These are phyloP conservation scores for Plenodomus lindquistii DNA, from an alignment of 2,329 filamentous ascomycete species.

Conservation along the genomic window DNA sequence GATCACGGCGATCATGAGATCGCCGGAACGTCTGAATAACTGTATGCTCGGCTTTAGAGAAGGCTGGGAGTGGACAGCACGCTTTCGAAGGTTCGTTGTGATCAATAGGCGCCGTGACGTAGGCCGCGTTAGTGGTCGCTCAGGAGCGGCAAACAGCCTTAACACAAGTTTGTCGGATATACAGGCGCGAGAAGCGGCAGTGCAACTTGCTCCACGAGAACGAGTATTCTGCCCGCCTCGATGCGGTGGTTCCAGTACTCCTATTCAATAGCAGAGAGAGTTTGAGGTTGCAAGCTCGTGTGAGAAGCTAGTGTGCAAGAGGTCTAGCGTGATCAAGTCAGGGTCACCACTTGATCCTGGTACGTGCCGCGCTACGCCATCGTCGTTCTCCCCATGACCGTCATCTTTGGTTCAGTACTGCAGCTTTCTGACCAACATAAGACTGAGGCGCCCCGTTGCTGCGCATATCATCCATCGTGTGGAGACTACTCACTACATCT, in stretches of 20 bases:
- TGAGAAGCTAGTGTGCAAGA: background rate
- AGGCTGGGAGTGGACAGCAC: background rate
- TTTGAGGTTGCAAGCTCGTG: background rate
- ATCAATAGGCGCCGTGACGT: slow-evolving; percentile 5
- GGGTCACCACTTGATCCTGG: too few species aligned
- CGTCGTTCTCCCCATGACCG: background rate
- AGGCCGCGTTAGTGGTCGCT: slow-evolving; percentile 1
- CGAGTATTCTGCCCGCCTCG: background rate
- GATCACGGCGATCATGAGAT: too few species aligned
- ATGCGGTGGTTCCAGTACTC: background rate
- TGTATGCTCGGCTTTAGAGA: background rate
- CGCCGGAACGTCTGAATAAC: background rate
- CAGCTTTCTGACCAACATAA: background rate
- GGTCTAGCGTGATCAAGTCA: too few species aligned
- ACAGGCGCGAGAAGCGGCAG: background rate
- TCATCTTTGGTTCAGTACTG: background rate
- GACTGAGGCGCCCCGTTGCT: background rate
- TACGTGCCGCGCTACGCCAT: background rate
- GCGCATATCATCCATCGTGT: background rate
- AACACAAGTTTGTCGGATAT: background rate
- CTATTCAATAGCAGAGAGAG: background rate
- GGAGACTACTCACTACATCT: background rate
- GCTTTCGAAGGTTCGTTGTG: background rate
- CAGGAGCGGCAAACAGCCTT: background rate
- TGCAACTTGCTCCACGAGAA: background rate